A percentile compares a stretch with the other conserved stretches of the same genome.
These are phyloP conservation scores for Myxozyma udenii DNA, from an alignment of 805 yeast species.

Conservation along the genomic window DNA sequence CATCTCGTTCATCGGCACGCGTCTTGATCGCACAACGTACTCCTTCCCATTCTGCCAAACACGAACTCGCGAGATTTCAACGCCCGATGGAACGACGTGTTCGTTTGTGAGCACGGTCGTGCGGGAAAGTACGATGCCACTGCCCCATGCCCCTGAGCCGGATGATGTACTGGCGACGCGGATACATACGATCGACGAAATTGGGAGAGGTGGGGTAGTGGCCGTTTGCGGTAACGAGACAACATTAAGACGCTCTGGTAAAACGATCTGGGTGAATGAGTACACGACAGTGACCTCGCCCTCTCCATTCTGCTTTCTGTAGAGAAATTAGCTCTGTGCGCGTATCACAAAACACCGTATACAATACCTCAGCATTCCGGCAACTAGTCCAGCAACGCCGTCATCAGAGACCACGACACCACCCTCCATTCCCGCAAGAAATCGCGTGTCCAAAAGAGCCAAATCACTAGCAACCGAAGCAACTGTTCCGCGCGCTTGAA, in stretches of 20 bases:
- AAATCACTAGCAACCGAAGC: conserved; percentile 6
- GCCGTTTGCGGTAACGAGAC: no score
- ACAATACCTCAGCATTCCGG: conserved; percentile 12
- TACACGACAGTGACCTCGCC: conserved; percentile 16
- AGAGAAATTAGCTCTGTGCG: no score
- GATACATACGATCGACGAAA: conserved; percentile 5
- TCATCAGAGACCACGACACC: conserved; percentile 7
- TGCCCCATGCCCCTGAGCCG: conserved; percentile 12
- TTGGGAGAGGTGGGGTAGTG: neutral
- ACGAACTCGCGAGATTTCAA: neutral
- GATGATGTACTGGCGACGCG: neutral
- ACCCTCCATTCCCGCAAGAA: conserved; percentile 19
- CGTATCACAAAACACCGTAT: no score
- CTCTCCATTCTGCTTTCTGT: conserved; percentile 7
- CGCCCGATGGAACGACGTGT: conserved; percentile 8
- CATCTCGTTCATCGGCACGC: neutral
- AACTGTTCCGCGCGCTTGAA: conserved; percentile 3
- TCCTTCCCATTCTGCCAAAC: neutral
- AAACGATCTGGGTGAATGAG: conserved; percentile 13
- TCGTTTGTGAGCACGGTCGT: conserved; percentile 12
- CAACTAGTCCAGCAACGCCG: conserved; percentile 11
- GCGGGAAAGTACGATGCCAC: conserved; percentile 9
- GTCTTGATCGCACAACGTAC: neutral
- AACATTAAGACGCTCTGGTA: conserved; percentile 1
- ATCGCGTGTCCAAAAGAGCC: conserved; percentile 7